Conservation (phyloP, 768 basidiomycete genomes). For the Calocybe indica region DNA sequence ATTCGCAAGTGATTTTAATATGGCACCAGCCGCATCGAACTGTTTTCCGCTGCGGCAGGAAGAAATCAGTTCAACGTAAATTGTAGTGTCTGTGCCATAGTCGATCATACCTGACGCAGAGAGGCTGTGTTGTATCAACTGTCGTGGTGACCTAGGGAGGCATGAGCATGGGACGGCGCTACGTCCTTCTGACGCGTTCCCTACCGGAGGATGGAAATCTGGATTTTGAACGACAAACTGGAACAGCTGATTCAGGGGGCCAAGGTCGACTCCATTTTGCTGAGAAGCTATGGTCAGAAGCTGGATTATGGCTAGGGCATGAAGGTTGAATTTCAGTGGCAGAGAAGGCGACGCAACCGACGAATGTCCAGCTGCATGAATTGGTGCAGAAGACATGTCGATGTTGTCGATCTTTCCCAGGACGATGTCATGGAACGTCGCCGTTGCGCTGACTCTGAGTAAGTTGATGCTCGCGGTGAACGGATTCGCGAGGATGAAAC, state of each 20-base stretch:
- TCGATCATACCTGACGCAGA: constrained; percentile 48
- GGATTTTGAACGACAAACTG: constrained; percentile 47
- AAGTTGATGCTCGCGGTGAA: constrained; percentile 71
- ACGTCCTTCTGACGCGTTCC: constrained; percentile 10
- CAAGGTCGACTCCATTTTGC: constrained; percentile 53
- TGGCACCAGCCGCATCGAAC: constrained; percentile 54
- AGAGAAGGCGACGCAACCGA: constrained; percentile 50
- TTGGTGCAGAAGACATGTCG: constrained; percentile 49
- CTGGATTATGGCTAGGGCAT: constrained; percentile 56
- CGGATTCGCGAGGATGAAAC: constrained; percentile 58
- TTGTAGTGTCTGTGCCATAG: background rate
- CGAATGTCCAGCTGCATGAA: constrained; percentile 54
- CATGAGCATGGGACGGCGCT: background rate
- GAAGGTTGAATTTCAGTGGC: constrained; percentile 58
- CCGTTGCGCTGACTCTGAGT: constrained; percentile 45
- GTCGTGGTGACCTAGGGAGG: constrained; percentile 41
- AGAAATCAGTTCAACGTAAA: background rate
- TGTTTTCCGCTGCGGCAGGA: constrained; percentile 48
- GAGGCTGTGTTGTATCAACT: constrained; percentile 45
- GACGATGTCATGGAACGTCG: constrained; percentile 46
- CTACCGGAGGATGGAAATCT: constrained; percentile 43
- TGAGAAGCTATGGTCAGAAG: constrained; percentile 45
- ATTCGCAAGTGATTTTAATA: constrained; percentile 54
- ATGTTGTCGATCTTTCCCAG: constrained; percentile 54
- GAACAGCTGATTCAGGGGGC: constrained; percentile 51